phyloP scores from a whole-genome alignment of 495 filamentous ascomycete genomes.

The Lasiosphaeris hirsuta region DNA sequence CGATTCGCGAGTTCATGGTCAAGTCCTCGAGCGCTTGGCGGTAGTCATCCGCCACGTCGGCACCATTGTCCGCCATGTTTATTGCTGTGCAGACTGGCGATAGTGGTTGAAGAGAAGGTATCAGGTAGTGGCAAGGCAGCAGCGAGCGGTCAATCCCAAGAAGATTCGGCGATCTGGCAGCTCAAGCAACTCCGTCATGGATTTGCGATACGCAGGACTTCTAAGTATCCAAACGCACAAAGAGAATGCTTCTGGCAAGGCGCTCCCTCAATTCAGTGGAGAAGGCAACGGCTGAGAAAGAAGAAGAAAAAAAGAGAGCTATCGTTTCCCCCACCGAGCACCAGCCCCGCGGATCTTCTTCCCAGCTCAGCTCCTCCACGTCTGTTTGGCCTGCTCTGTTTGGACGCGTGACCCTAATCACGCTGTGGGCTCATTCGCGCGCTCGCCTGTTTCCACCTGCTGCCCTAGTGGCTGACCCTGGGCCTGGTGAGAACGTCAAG shows the following conservation, averaged over 20 bases:
- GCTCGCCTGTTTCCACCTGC: too few relatives aligned
- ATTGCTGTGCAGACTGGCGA: background rate
- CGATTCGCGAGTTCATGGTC: conserved; percentile 79
- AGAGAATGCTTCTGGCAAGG: background rate
- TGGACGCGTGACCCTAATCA: conserved; percentile 6
- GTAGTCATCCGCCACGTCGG: conserved; percentile 94
- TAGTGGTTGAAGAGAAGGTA: conserved; percentile 1
- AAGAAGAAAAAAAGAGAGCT: conserved; percentile 1
- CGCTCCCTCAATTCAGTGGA: conserved; percentile 6
- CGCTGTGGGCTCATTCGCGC: background rate
- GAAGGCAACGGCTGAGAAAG: conserved; percentile 4
- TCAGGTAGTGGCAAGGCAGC: too few relatives aligned
- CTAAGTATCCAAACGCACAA: background rate
- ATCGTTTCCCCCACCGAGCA: conserved; percentile 5
- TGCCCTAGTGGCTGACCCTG: too few relatives aligned
- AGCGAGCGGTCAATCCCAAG: too few relatives aligned
- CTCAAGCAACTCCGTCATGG: background rate
- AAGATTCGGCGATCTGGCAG: too few relatives aligned
- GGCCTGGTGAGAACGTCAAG: too few relatives aligned
- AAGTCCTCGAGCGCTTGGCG: conserved; percentile 88
- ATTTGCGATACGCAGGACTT: background rate
- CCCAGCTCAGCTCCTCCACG: background rate
- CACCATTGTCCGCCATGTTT: conserved; percentile 71
- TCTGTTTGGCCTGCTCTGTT: background rate
- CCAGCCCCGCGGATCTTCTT: background rate